A percentile compares a stretch with the other conserved stretches of the same genome.
Conservation (phyloP, 2,329 filamentous ascomycete genomes). For the Chaetomium globosum region DNA sequence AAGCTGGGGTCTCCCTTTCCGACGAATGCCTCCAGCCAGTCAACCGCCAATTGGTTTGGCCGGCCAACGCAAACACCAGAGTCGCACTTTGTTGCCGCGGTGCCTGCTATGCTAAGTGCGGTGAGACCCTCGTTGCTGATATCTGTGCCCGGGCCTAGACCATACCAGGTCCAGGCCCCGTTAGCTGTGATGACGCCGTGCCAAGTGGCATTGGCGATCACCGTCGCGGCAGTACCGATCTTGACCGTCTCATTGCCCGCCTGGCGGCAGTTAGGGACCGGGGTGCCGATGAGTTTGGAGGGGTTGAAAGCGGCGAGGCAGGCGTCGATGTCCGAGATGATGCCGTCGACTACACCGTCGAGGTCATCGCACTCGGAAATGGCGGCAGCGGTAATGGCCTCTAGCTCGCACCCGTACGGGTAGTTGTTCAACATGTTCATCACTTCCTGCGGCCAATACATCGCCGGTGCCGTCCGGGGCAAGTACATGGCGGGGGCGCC, state of each 20-base stretch:
- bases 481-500: conserved; percentile 47
- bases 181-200: conserved; percentile 21
- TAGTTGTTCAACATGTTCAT: conserved; percentile 40
- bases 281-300: conserved; percentile 33
- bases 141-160: conserved; percentile 24
- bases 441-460: conserved; percentile 42
- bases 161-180: conserved; percentile 30
- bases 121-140: conserved; percentile 11
- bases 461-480: conserved; percentile 40
- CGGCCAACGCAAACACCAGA: conserved; percentile 13
- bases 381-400: conserved; percentile 43
- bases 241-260: not conserved
- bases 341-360: conserved; percentile 49
- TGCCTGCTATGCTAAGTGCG: not conserved
- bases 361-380: conserved; percentile 49
- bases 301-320: conserved; percentile 43
- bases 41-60: not conserved
- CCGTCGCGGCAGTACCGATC: conserved; percentile 22
- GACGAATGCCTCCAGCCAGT: conserved; percentile 18
- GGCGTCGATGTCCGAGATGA: conserved; percentile 45
- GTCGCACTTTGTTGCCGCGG: conserved; percentile 18
- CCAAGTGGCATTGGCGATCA: conserved; percentile 25
- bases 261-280: conserved; percentile 33
- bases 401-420: conserved; percentile 45
- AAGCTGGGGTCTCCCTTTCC: conserved; percentile 7